These are phyloP conservation scores for Strigomonas oncopelti DNA, from an alignment of 208 protist genomes.

Conservation along the genomic window DNA sequence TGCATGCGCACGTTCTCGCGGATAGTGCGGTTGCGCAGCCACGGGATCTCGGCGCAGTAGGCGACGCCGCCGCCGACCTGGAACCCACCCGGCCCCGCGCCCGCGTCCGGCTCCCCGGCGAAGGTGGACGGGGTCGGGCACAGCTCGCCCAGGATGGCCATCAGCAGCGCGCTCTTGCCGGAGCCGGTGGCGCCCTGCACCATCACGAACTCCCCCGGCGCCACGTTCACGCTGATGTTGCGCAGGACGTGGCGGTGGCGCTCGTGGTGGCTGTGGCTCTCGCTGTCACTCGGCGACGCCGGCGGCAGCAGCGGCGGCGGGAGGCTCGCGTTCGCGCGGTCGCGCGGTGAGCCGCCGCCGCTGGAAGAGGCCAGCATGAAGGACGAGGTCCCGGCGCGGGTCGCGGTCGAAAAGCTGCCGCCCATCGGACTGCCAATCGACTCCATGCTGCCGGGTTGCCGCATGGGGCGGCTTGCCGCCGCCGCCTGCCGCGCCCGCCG, in stretches of 20 bases:
- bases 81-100: slow-evolving; percentile 27
- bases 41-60: slow-evolving; percentile 87
- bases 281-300: too few relatives aligned
- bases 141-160: slow-evolving; percentile 79
- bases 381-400: too few relatives aligned
- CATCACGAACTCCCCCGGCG: slow-evolving; percentile 68
- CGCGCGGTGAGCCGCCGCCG: too few relatives aligned
- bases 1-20: slow-evolving; percentile 91
- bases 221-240: slow-evolving; percentile 47
- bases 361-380: too few relatives aligned
- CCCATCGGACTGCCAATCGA: neutral
- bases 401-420: too few relatives aligned
- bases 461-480: neutral
- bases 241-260: too few relatives aligned
- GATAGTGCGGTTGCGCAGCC: slow-evolving; percentile 88
- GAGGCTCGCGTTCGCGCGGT: neutral
- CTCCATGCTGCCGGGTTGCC: slow-evolving; percentile 7
- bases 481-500: neutral
- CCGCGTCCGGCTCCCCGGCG: neutral
- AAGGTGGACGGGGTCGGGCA: slow-evolving; percentile 12
- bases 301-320: too few relatives aligned
- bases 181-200: slow-evolving; percentile 75
- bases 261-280: slow-evolving; percentile 14
- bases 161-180: slow-evolving; percentile 81
- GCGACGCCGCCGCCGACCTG: slow-evolving; percentile 51